Conservation (phyloP, 2,329 filamentous ascomycete species). For the Chaetomium sp. region DNA sequence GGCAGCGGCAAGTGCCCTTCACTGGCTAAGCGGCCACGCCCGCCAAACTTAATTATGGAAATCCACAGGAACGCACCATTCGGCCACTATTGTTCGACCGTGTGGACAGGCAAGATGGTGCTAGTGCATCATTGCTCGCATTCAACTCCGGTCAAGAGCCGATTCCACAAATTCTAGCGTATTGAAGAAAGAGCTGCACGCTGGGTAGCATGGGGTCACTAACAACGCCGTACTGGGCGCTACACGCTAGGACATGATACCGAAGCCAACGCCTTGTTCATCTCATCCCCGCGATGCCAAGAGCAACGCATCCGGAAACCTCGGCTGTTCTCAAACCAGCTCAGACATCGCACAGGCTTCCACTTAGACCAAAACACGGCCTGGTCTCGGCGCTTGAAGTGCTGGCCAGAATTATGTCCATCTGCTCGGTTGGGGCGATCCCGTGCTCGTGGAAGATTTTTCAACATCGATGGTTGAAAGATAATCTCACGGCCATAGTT, state of each 20-base stretch:
- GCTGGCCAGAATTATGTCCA: no score
- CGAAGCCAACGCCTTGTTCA: conserved; percentile 4
- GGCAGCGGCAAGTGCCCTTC: conserved; percentile 3
- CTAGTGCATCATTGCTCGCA: conserved; percentile 16
- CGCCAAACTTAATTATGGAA: neutral
- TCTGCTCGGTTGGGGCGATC: no score
- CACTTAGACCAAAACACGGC: no score
- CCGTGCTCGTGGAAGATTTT: no score
- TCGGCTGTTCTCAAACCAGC: no score
- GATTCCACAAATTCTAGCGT: neutral
- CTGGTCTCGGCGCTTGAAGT: no score
- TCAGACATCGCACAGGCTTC: no score
- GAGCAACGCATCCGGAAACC: neutral
- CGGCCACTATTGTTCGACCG: conserved; percentile 14
- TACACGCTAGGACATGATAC: conserved; percentile 20
- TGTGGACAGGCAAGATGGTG: conserved; percentile 20
- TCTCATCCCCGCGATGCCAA: neutral
- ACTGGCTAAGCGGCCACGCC: neutral
- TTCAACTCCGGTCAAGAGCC: conserved; percentile 7
- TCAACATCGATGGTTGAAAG: no score
- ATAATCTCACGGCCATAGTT: no score
- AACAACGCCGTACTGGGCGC: conserved; percentile 9
- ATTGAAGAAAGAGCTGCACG: neutral
- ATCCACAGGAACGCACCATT: neutral
- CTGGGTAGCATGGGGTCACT: conserved; percentile 8